These are phyloP conservation scores for Symbiodinium pilosum DNA, from an alignment of 73 alveolate genomes.

Conservation along the genomic window DNA sequence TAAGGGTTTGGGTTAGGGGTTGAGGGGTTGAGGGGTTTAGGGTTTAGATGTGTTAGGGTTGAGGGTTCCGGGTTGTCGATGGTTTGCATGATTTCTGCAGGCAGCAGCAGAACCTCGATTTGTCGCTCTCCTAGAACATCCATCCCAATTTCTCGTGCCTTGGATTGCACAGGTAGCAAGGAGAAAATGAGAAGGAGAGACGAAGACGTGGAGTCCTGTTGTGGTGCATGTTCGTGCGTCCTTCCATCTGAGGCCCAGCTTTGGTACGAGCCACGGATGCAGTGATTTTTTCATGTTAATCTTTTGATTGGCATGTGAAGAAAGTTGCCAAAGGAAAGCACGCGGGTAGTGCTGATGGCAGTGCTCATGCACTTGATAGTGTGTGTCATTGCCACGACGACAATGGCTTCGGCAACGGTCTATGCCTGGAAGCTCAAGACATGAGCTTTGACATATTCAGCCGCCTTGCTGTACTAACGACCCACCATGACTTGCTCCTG, in stretches of 20 bases:
- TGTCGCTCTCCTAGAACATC: slow-evolving; percentile 40
- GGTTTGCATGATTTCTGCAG: background rate
- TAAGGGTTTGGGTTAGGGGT: too few relatives aligned
- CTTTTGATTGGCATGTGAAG: background rate
- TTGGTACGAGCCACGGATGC: background rate
- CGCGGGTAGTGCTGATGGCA: slow-evolving; percentile 42
- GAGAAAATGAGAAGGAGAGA: background rate
- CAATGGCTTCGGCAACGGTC: slow-evolving; percentile 72
- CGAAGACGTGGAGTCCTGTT: background rate
- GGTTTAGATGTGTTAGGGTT: too few relatives aligned
- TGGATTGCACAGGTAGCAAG: background rate
- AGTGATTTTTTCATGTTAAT: background rate
- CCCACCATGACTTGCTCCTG: too few relatives aligned
- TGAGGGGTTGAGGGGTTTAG: too few relatives aligned
- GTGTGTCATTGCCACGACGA: slow-evolving; percentile 34
- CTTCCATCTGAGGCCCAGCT: background rate
- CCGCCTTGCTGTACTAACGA: too few relatives aligned
- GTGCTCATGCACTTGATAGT: slow-evolving; percentile 70
- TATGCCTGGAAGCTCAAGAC: slow-evolving; percentile 36
- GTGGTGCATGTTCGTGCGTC: background rate
- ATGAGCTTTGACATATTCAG: too few relatives aligned
- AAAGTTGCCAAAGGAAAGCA: slow-evolving; percentile 30
- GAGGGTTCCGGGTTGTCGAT: too few relatives aligned
- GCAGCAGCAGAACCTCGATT: slow-evolving; percentile 26
- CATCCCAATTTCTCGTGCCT: slow-evolving; percentile 22